phyloP scores from a whole-genome alignment of 768 basidiomycete species.

The Mycena vitilis region DNA sequence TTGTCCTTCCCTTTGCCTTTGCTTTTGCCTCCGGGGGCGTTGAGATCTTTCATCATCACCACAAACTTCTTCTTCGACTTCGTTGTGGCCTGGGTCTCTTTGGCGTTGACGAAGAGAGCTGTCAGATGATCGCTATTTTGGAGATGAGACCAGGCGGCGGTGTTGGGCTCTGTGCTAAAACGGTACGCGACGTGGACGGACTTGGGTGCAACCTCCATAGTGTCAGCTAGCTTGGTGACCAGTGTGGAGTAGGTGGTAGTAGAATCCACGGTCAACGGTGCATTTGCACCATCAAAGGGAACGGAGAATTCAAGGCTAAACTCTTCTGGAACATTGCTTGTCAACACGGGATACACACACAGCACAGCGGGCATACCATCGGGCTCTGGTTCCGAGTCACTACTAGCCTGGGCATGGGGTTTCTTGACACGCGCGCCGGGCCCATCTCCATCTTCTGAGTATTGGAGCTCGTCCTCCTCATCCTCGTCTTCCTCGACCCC shows the following conservation, averaged over 20 bases:
- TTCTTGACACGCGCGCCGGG: neutral
- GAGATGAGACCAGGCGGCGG: neutral
- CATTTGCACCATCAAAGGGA: slow-evolving; percentile 10
- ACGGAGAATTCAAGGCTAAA: neutral
- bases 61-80: slow-evolving; percentile 14
- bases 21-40: neutral
- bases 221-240: neutral
- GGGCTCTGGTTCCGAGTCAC: too few relatives aligned
- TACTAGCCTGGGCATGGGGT: too few relatives aligned
- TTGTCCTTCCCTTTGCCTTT: neutral
- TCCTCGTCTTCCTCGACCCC: neutral
- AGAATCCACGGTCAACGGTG: neutral
- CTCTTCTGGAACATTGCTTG: too few relatives aligned
- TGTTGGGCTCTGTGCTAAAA: slow-evolving; percentile 1
- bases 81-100: neutral
- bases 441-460: neutral
- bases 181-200: slow-evolving; percentile 8
- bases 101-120: neutral
- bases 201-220: slow-evolving; percentile 6
- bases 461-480: neutral
- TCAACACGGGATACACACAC: too few relatives aligned
- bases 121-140: neutral
- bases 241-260: neutral
- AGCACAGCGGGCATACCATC: too few relatives aligned
- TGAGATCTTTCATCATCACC: neutral